Percentiles rank a stretch among this genome's conserved stretches.
Evolutionary conservation across 2,329 filamentous ascomycete species (phyloP).

Genomic region (Trichoderma atroviride): DNA sequence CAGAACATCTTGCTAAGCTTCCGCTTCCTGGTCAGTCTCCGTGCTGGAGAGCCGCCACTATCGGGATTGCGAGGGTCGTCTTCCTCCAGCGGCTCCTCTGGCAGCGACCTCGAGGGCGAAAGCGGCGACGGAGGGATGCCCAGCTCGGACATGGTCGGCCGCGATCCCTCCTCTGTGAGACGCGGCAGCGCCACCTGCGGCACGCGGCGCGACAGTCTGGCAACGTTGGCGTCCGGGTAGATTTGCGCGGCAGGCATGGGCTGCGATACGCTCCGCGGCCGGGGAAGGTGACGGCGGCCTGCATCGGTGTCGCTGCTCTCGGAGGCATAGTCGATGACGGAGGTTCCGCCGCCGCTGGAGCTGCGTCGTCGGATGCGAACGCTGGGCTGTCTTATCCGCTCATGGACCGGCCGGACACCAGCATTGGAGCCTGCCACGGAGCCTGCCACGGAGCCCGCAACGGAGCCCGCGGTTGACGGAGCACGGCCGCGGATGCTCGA

Average conservation of each 20-base stretch:
- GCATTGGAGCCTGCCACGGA: background rate
- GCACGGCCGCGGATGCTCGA: slow-evolving; percentile 12
- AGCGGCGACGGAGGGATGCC: slow-evolving; percentile 32
- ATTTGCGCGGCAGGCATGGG: slow-evolving; percentile 33
- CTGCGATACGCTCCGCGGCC: slow-evolving; percentile 44
- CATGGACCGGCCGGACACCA: slow-evolving; percentile 5
- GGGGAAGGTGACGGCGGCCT: slow-evolving; percentile 2
- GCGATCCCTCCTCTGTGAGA: slow-evolving; percentile 44
- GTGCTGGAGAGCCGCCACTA: slow-evolving; percentile 17
- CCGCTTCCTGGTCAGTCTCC: slow-evolving; percentile 30
- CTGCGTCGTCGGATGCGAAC: slow-evolving; percentile 33
- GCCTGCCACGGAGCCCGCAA: background rate
- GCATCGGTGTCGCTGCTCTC: slow-evolving; percentile 3
- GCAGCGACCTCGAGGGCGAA: slow-evolving; percentile 36
- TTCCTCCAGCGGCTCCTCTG: slow-evolving; percentile 28
- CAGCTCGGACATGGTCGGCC: slow-evolving; percentile 43
- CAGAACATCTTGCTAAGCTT: slow-evolving; percentile 36
- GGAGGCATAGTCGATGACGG: background rate
- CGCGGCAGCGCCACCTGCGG: slow-evolving; percentile 44
- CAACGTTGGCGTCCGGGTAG: slow-evolving; percentile 29
- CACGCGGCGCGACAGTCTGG: slow-evolving; percentile 37
- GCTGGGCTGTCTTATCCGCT: slow-evolving; percentile 30
- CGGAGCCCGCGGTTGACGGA: background rate
- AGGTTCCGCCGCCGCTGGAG: slow-evolving; percentile 10
- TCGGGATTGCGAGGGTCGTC: slow-evolving; percentile 4